These are phyloP conservation scores for Cryptosporidium baileyi DNA, from an alignment of 169 alveolate species.

Conservation along the genomic window DNA sequence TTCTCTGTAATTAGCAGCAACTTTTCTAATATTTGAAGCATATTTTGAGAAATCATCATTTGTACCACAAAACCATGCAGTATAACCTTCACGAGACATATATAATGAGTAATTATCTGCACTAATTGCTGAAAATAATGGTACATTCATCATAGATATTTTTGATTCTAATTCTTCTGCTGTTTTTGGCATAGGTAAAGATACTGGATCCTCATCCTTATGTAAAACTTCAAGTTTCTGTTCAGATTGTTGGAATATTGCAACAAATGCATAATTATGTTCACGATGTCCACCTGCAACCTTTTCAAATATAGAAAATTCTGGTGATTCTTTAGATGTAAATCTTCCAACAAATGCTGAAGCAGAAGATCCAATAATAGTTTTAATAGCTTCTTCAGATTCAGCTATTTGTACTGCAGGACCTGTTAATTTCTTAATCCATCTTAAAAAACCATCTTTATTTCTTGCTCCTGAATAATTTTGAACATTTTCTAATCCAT, in stretches of 20 bases:
- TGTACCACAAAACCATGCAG: constrained; percentile 76
- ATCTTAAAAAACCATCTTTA: constrained; percentile 83
- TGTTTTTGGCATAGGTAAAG: constrained; percentile 69
- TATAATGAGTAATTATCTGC: constrained; percentile 77
- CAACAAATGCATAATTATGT: constrained; percentile 61
- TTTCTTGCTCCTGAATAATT: constrained; percentile 88
- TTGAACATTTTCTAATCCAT: constrained; percentile 41
- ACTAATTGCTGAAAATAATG: constrained; percentile 77
- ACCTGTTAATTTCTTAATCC: constrained; percentile 87
- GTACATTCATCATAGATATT: constrained; percentile 72
- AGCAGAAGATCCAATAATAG: constrained; percentile 19
- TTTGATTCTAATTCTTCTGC: constrained; percentile 73
- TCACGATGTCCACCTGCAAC: constrained; percentile 66
- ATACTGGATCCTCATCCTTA: constrained; percentile 73
- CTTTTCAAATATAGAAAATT: constrained; percentile 22
- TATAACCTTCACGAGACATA: constrained; percentile 68
- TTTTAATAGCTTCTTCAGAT: constrained; percentile 11
- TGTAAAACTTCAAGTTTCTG: constrained; percentile 69
- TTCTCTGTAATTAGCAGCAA: constrained; percentile 70
- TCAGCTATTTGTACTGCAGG: constrained; percentile 80
- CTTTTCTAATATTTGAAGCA: constrained; percentile 70
- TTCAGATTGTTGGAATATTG: constrained; percentile 16
- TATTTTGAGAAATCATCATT: constrained; percentile 70
- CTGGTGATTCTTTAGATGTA: constrained; percentile 42
- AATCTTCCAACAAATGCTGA: constrained; percentile 67